phyloP scores from a whole-genome alignment of 1,284 basidiomycete genomes.

The Malassezia cuniculi region DNA sequence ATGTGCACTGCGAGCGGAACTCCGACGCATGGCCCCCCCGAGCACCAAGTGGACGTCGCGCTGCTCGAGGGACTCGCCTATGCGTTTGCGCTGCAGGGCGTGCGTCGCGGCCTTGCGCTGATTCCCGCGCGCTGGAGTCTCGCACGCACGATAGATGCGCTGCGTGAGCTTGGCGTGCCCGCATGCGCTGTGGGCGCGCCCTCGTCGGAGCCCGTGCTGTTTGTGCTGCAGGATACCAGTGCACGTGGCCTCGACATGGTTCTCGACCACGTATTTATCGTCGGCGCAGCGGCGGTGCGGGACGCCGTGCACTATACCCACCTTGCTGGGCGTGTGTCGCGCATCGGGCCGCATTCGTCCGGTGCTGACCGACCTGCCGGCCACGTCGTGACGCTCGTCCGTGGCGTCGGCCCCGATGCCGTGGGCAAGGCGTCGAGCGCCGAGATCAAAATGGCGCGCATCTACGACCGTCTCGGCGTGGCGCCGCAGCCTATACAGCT shows the following conservation, averaged over 20 bases:
- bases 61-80: constrained; percentile 34
- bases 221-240: constrained; percentile 27
- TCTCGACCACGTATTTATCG: constrained; percentile 36
- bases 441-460: constrained; percentile 30
- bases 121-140: constrained; percentile 37
- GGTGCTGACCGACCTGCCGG: constrained; percentile 13
- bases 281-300: constrained; percentile 29
- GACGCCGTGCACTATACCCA: constrained; percentile 39
- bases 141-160: constrained; percentile 16
- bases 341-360: constrained; percentile 18
- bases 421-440: constrained; percentile 12
- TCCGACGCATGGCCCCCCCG: constrained; percentile 14
- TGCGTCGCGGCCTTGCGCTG: constrained; percentile 26
- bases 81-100: constrained; percentile 28
- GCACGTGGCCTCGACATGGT: constrained; percentile 40
- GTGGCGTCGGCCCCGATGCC: constrained; percentile 19
- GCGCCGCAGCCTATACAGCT: constrained; percentile 21
- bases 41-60: constrained; percentile 29
- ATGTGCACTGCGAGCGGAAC: constrained; percentile 6
- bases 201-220: constrained; percentile 17
- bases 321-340: constrained; percentile 35
- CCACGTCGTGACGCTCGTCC: constrained; percentile 33
- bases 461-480: constrained; percentile 27
- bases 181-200: constrained; percentile 16
- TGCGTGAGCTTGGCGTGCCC: constrained; percentile 30